Evolutionary conservation across 495 filamentous ascomycete genomes (phyloP), one percentile per base, ranked within the genome.

Genomic region (Platismatia glauca): DNA sequence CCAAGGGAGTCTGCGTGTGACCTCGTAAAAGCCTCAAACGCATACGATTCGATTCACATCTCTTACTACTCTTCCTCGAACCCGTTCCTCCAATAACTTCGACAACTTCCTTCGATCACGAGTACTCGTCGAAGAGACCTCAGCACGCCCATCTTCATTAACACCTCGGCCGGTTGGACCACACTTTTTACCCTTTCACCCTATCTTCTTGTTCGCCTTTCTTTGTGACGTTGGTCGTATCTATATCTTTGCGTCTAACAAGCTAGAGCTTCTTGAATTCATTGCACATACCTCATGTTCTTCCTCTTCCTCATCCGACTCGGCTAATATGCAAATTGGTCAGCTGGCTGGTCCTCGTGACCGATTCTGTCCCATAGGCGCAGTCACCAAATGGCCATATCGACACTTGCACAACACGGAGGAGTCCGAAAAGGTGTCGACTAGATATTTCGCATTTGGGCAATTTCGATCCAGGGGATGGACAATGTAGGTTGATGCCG

Each of bases 401-500:
- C 79, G 74, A 55, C 87, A 83, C 66, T 73, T 86, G 59, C 73
- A 75, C 44, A 75, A 75, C 29, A 58, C 27, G 6, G 50, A 73
- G 0, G 74, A 80, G 53, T 70, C 73, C 13, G 69, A 80, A 68
- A 66, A 66, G 11, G 81, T 84, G 61, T 76, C 86, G 61, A 73
- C 74, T 27, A 66, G 57, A 4, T 85, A 83, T 66, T 86, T 86
- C 64, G 84, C 87, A 50, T 72, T 66, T 0, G 73, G 77, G 13
- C 81, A 84, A 35, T 79, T 88, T 64, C 83, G 84, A 65, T 66
- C 79, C 4, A 77, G 82, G 4, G 62, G 72, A 43, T 95, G 89
- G 90, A 86, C 90, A 62, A 65, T 94, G 89, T 95, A 76, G 82
- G 86, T 82, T 8, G 8, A 24, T 11, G 9, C 0, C 12, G 12